phyloP scores from a whole-genome alignment of 2,329 filamentous ascomycete species.

The Botrytis byssoidea region DNA sequence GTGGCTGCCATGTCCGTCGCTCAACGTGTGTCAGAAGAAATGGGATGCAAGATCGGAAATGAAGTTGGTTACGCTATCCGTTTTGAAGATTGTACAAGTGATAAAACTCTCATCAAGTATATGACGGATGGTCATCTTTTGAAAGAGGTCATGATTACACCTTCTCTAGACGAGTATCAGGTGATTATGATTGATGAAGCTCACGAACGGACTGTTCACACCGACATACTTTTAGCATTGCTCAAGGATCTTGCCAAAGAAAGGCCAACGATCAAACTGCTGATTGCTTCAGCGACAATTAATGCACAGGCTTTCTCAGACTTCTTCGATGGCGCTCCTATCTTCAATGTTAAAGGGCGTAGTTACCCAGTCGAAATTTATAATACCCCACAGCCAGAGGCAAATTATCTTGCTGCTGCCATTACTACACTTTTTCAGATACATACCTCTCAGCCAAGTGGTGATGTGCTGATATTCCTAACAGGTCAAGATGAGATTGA shows the following conservation, averaged over 20 bases:
- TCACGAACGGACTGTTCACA: constrained; percentile 88
- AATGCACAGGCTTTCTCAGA: constrained; percentile 88
- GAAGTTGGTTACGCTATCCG: constrained; percentile 94
- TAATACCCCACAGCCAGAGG: constrained; percentile 86
- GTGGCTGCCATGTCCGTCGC: constrained; percentile 98
- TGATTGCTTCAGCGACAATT: constrained; percentile 94
- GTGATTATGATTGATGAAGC: constrained; percentile 96
- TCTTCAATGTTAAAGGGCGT: constrained; percentile 91
- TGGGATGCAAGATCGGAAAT: constrained; percentile 83
- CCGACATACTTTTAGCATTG: constrained; percentile 84
- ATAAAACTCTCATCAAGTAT: constrained; percentile 91
- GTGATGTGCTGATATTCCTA: constrained; percentile 91
- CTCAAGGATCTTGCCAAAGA: constrained; percentile 85
- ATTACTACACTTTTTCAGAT: constrained; percentile 96
- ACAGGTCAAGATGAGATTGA: constrained; percentile 98
- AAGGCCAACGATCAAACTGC: constrained; percentile 79
- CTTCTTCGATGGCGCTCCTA: constrained; percentile 90
- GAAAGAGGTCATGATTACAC: constrained; percentile 85
- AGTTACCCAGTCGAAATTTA: constrained; percentile 88
- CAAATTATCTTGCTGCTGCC: constrained; percentile 87
- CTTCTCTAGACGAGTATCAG: constrained; percentile 77
- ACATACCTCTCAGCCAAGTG: constrained; percentile 78
- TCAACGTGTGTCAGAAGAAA: constrained; percentile 92
- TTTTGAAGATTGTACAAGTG: constrained; percentile 88
- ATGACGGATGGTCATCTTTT: constrained; percentile 97